A percentile compares a stretch with the other conserved stretches of the same genome.
Evolutionary conservation across 805 yeast genomes (phyloP).

Genomic region (Saturnispora diversa): DNA sequence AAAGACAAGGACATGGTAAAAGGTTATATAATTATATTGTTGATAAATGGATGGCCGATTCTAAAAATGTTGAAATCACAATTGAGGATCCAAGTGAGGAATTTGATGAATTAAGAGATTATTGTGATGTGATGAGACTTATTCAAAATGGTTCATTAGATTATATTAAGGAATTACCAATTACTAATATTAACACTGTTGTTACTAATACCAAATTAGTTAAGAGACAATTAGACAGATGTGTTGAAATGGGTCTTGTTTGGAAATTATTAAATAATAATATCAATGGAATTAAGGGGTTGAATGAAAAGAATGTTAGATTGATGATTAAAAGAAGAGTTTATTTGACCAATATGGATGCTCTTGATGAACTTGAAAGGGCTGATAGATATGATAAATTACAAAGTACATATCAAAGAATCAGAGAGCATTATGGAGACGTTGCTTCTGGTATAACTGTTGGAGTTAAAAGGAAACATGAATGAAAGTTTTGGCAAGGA

Average conservation of each 20-base stretch:
- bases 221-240: slow-evolving; percentile 74
- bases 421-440: slow-evolving; percentile 58
- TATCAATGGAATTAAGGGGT: slow-evolving; percentile 17
- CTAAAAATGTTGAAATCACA: slow-evolving; percentile 56
- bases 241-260: slow-evolving; percentile 66
- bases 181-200: slow-evolving; percentile 33
- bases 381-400: slow-evolving; percentile 33
- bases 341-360: slow-evolving; percentile 73
- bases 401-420: slow-evolving; percentile 52
- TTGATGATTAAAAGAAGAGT: slow-evolving; percentile 66
- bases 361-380: slow-evolving; percentile 56
- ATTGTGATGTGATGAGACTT: slow-evolving; percentile 59
- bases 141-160: slow-evolving; percentile 27
- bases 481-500: background rate
- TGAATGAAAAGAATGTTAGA: slow-evolving; percentile 35
- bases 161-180: slow-evolving; percentile 23
- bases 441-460: slow-evolving; percentile 24
- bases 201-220: slow-evolving; percentile 29
- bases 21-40: slow-evolving; percentile 51
- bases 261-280: slow-evolving; percentile 29
- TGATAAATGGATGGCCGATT: slow-evolving; percentile 47
- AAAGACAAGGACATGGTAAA: slow-evolving; percentile 65
- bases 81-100: slow-evolving; percentile 93
- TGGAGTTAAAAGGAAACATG: slow-evolving; percentile 4
- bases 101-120: slow-evolving; percentile 85